phyloP scores from a whole-genome alignment of 2,329 filamentous ascomycete species.

The Beauveria sp. region DNA sequence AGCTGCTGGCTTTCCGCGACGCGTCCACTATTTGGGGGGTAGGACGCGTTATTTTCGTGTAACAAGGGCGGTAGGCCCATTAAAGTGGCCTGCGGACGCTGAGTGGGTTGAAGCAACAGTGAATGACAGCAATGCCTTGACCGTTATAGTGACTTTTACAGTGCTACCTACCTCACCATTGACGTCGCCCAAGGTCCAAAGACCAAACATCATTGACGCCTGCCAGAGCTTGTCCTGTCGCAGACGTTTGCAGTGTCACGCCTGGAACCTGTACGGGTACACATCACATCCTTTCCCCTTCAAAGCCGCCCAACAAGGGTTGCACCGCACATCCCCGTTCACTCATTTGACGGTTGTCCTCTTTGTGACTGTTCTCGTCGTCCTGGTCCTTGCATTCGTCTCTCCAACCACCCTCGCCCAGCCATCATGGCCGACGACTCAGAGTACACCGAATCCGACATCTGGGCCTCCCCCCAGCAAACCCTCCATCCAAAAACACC shows the following conservation, averaged over 20 bases:
- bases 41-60: constrained; percentile 11
- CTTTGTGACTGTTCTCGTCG: neutral
- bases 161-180: too few relatives aligned
- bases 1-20: neutral
- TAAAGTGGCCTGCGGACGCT: neutral
- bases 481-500: constrained; percentile 25
- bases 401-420: neutral
- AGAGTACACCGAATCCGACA: constrained; percentile 40
- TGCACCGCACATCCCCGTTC: neutral
- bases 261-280: neutral
- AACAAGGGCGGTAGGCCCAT: neutral
- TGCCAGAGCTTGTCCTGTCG: too few relatives aligned
- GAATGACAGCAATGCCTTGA: too few relatives aligned
- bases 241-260: neutral
- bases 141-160: too few relatives aligned
- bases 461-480: constrained; percentile 38
- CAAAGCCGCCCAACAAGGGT: neutral
- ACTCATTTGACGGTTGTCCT: neutral
- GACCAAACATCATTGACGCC: too few relatives aligned
- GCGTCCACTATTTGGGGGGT: neutral
- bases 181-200: too few relatives aligned
- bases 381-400: neutral
- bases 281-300: neutral
- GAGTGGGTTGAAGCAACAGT: neutral
- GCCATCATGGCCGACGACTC: constrained; percentile 37